Evolutionary conservation across 495 filamentous ascomycete species (phyloP), one percentile per base, ranked within the genome.

Genomic region (Lepraria neglecta): DNA sequence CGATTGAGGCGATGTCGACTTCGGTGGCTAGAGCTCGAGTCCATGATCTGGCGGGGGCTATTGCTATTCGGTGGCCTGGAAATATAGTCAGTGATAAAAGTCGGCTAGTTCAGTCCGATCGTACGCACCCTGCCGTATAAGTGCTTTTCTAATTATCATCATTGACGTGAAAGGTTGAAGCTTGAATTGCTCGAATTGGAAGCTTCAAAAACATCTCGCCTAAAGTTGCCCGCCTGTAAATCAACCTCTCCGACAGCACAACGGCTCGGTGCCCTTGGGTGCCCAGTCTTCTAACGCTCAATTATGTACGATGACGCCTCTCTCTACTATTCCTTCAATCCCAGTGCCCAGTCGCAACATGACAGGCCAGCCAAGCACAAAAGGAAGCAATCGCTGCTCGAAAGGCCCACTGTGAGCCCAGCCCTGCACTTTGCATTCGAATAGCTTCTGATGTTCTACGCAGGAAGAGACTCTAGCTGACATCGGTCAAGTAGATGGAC

Each of bases 221-320:
- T 47, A 65, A 59, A 59, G 43, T 47, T 62, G 60, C 59, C 56
- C 3, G 24, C 59, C 40, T 44, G 45, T 27, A 53, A 50, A 50
- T 40, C 51, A 28, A 48, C 19, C 19, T 15, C n/a, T 45, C 61
- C 3, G 27, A 46, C 35, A 52, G 6, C 51, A 40, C 15, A 4
- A 55, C 6, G 21, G 35, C 14, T 3, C 4, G 2, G 17, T 12
- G 28, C 14, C 4, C 40, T 33, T 17, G 47, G 2, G 24, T 24
- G 24, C 24, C 24, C 2, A 24, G 24, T 24, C 24, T 24, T 24
- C 24, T 35, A 47, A 5, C 19, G 6, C 24, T 38, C 42, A 60
- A 48, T 38, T 55, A 88, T 88, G 86, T 89, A 87, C 74, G 87
- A 90, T 70, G 86, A 89, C 67, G 80, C 84, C 10, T 90, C 86